Evolutionary conservation across 2,329 filamentous ascomycete genomes (phyloP), one percentile per base, ranked within the genome.

Genomic region (Ophiocordyceps camponoti-leonardi): DNA sequence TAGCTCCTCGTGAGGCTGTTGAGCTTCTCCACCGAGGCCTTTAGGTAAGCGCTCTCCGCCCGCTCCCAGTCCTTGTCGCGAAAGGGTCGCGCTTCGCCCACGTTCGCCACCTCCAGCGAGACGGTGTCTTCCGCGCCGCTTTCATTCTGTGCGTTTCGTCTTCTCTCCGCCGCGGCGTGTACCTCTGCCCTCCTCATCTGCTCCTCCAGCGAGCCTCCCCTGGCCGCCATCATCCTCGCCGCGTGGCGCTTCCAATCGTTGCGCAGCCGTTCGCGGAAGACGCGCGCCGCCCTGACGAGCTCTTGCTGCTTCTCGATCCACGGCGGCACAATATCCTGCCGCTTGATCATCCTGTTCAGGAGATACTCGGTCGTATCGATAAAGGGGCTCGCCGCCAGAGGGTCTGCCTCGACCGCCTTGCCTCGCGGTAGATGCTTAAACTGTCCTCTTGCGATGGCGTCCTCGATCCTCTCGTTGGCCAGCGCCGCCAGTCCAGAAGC

Each of bases 241-340:
- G 83, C 86, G 61, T 94, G 85, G 33, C 87, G 73, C 58, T 76
- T 79, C 90, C 90, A 96, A 53, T 94, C 86, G 39, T 72, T 76
- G 33, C 88, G 71, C 49, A 96, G 58, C n/a, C 86, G 69, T 2
- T 69, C 65, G 2, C 92, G 75, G 57, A 98, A 95, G 1, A 71
- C 69, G 13, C 69, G 72, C 1, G 80, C 73, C 0, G 83, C 74
- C 49, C 76, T 78, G 12, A 79, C 72, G 6, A 96, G 67, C 55
- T 95, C 87, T 58, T 96, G 90, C 61, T 98, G 92, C 64, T 95
- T 96, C 63, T 98, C 92, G 48, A 98, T 96, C 92, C 92, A 98
- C 0, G 90, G 90, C 1, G 92, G 92, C 1, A 94, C 86, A 48
- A 96, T 85, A 19, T 94, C 88, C 62, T 98, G 92, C 48, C 83